Evolutionary conservation across 2,329 filamentous ascomycete species (phyloP), one percentile per base, ranked within the genome.

Genomic region (Ceratocystis smalleyi): DNA sequence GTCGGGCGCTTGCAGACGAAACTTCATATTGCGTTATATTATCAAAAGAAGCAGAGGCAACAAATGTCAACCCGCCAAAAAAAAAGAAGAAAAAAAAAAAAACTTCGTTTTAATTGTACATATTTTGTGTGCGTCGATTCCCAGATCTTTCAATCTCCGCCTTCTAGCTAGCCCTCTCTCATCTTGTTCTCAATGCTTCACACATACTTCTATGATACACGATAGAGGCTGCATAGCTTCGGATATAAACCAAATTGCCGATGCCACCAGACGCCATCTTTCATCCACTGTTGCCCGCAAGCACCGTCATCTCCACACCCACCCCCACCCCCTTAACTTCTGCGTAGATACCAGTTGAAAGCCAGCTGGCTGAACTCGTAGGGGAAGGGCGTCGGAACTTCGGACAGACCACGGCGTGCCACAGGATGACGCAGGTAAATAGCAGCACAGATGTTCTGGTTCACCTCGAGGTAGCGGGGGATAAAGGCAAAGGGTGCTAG

Each of bases 401-500:
- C 94, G 3, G 88, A 85, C 68, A 83, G 71, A 10, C 91, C 91
- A 2, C 86, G 86, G 67, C 91, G 81, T 30, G 90, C 94, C 54
- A 97, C 92, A 0, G 94, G 94, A 77, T 99, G 92, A 65, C 94
- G 83, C 67, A 99, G 77, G 74, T 99, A 99, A 49, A 99, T 91
- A 10, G 94, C 94, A 0, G 91, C 87, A 75, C 94, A 99, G 70
- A 97, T 88, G 72, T 91, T 95, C 75, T 95, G 94, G 79, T 97
- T 96, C 70, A 99, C 94, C 77, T 99, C 95, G 67, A 99, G 83
- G 74, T 97, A 99, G 63, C 88, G 80, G 10, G 94, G 94, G 69
- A 99, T 91, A 75, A 96, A 96, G 27, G 91, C 91, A 75, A 99
- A 99, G 0, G 91, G 85, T 62, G 83, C 81, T 88, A 99, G 95